Base-by-base conservation (phyloP, 1,284 basidiomycete genomes). In the Rugosomyces carneus region DNA sequence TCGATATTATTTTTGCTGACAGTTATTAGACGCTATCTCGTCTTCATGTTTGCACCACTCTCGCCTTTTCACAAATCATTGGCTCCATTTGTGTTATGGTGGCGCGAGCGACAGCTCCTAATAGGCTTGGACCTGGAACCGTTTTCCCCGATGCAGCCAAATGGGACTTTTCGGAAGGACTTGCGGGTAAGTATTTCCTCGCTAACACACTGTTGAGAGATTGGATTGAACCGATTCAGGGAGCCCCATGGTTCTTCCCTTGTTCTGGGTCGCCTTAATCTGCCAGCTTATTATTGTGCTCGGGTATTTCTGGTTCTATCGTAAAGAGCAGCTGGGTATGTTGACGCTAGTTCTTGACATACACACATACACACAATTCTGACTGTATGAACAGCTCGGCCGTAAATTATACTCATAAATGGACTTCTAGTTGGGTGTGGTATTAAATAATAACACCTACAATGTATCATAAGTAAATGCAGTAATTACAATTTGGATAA, bases 271-370 rank as follows among this genome's bases (percentile, higher is more conserved):
- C 40, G 90, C 89, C 46, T 72, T 95, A 42, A 59, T 79, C 7
- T 87, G 80, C 60, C 87, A 89, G 61, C 60, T 94, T 47, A 64
- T 92, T 52, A 92, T 95, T 59, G 89, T 93, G 46, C 67, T 85
- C 50, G 92, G 92, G 18, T 95, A 94, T 71, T 92, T 93, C 72
- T 88, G 88, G 86, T 93, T 94, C 79, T 95, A 90, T 65, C 82
- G 88, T 61, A 89, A 89, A 68, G 88, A 90, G 64, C 88, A 90
- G 61, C 76, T 90, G 51, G 63, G 83, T 84, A 60, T 48, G 80
- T 34, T 67, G 5, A 37, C 16, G 2, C 36, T 10, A 24, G 9
- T 32, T 24, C 19, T 13, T 21, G 26, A n/a, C 13, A 8, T 36
- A 39, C 32, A 9, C 2, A 9, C 23, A 24, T 19, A 51, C 3